A percentile compares a stretch with the other conserved stretches of the same genome.
Conservation (phyloP, 2,329 filamentous ascomycete genomes). For the Botrytis hyacinthi region DNA sequence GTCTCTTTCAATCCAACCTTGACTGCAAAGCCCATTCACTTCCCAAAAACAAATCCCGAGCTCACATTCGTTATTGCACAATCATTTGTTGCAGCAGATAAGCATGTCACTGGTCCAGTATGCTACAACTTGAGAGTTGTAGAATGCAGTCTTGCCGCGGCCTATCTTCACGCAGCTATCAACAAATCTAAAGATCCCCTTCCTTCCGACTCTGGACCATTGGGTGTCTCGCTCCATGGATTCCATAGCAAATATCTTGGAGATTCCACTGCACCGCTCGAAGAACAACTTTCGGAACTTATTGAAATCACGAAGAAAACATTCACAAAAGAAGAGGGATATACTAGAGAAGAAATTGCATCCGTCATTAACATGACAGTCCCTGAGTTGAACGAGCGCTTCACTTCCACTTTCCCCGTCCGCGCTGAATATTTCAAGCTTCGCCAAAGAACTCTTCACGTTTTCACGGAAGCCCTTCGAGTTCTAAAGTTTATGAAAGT, state of each 20-base stretch:
- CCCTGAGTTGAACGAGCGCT: constrained; percentile 69
- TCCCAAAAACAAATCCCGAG: constrained; percentile 78
- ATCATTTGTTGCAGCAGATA: constrained; percentile 90
- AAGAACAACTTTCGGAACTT: constrained; percentile 70
- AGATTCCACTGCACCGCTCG: constrained; percentile 43
- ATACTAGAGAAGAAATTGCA: constrained; percentile 83
- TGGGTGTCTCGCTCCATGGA: constrained; percentile 79
- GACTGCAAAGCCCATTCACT: constrained; percentile 71
- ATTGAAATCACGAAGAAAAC: constrained; percentile 66
- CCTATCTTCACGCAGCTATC: constrained; percentile 58
- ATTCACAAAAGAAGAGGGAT: constrained; percentile 77
- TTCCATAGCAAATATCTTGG: constrained; percentile 81
- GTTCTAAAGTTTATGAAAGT: constrained; percentile 81
- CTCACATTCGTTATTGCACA: constrained; percentile 92
- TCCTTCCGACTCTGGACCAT: constrained; percentile 73
- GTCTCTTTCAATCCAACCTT: constrained; percentile 85
- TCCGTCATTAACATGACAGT: constrained; percentile 66
- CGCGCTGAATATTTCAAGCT: constrained; percentile 85
- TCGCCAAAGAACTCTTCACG: constrained; percentile 82
- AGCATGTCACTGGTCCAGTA: constrained; percentile 87
- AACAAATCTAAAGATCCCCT: constrained; percentile 59
- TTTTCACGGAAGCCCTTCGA: constrained; percentile 83
- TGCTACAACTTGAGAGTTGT: constrained; percentile 97
- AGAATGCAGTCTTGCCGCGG: constrained; percentile 86
- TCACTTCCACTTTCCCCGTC: constrained; percentile 85